phyloP scores from a whole-genome alignment of 2,329 filamentous ascomycete genomes.

The Lithohypha guttulata region DNA sequence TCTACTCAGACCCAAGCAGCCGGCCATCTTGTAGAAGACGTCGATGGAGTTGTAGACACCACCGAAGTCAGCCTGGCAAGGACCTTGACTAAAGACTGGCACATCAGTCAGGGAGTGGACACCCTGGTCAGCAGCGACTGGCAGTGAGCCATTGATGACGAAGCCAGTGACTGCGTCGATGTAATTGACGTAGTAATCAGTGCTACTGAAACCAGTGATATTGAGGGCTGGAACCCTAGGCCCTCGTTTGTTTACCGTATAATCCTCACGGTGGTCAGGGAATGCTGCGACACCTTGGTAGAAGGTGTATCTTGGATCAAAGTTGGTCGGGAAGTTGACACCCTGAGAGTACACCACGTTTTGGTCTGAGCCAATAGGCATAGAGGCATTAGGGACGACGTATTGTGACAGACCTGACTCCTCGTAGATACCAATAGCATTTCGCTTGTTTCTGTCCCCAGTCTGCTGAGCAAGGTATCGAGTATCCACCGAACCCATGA shows the following conservation, averaged over 20 bases:
- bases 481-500: conserved; percentile 72
- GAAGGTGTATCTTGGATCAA: conserved; percentile 75
- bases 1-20: conserved; percentile 28
- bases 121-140: conserved; percentile 52
- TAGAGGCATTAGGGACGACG: conserved; percentile 38
- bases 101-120: conserved; percentile 71
- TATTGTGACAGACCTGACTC: conserved; percentile 68
- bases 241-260: conserved; percentile 55
- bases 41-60: conserved; percentile 32
- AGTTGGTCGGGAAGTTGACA: conserved; percentile 68
- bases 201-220: conserved; percentile 37
- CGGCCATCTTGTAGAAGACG: conserved; percentile 26
- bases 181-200: conserved; percentile 57
- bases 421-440: conserved; percentile 62
- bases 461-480: conserved; percentile 56
- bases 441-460: conserved; percentile 60
- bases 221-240: conserved; percentile 52
- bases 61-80: conserved; percentile 66
- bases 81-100: conserved; percentile 66
- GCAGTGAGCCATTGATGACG: conserved; percentile 64
- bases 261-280: conserved; percentile 69
- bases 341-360: conserved; percentile 57
- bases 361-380: conserved; percentile 43
- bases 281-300: conserved; percentile 60
- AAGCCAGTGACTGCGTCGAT: conserved; percentile 57